Evolutionary conservation across 139 green algal species (phyloP), one percentile per base, ranked within the genome.

Genomic region (Desmodesmus armatus): DNA sequence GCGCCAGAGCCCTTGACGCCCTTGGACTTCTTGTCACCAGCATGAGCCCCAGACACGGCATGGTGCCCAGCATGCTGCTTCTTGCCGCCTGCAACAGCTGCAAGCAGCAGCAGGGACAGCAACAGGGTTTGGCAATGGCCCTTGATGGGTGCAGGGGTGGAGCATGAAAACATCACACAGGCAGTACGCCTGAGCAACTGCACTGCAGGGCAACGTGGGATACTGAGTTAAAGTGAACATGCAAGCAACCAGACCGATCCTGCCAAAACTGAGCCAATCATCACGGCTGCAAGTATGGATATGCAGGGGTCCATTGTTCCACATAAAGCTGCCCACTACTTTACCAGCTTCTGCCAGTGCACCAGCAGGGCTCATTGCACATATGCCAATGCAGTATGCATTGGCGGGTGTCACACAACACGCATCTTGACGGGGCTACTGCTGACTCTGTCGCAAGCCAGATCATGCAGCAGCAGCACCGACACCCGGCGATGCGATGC

Each of bases 1-100:
- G 80, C 88, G 7, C 95, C 94, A 3, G 70, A 80, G 25, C 92
- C 89, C 85, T 95, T 95, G 15, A 19, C 70, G 23, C 37, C 80
- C 72, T 81, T 87, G 4, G 80, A 78, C 41, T 88, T 88, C 71
- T 49, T 85, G 47, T 76, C 80, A 11, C 43, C 58, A 25, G 70
- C 47, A 25, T 65, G 63, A 2, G 35, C 11, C 0, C 15, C 83
- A 35, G 35, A 79, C 43, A 35, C 15, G 51, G 83, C 60, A 63
- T 88, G 76, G 78, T 86, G 75, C 67, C 51, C 55, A 69, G 47
- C 67, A 47, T 37, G 13, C 27, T 21, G 35, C 41, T 43, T 71
- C 35, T 21, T 44, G 70, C 62, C 69, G 37, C 25, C 40, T 78
- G n/a, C 40, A 40, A n/a, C 51, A 58, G 41, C 66, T 60, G 23